Evolutionary conservation across 495 filamentous ascomycete species (phyloP).

Genomic region (Cudoniella acicularis): DNA sequence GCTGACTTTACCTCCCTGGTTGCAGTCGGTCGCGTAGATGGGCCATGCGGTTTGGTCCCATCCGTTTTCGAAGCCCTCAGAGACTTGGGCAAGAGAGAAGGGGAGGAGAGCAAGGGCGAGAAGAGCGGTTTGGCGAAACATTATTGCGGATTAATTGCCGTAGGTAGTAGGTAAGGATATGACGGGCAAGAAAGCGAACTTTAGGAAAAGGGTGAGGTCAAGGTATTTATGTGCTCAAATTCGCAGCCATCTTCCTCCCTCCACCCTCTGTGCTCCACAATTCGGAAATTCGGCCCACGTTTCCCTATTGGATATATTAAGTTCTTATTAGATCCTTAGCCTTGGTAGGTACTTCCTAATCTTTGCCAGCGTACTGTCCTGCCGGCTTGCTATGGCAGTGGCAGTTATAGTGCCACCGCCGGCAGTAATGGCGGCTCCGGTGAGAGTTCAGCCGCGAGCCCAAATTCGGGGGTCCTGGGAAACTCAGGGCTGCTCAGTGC

Average conservation of each 20-base stretch:
- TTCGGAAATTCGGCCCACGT: conserved; percentile 2
- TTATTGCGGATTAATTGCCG: conserved; percentile 28
- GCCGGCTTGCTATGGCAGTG: not conserved
- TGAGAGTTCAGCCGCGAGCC: not conserved
- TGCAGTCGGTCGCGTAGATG: conserved; percentile 52
- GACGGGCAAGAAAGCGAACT: conserved; percentile 12
- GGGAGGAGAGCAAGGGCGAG: conserved; percentile 43
- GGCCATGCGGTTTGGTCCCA: conserved; percentile 52
- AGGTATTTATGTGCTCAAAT: conserved; percentile 29
- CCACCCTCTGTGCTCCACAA: not conserved
- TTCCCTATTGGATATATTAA: conserved; percentile 11
- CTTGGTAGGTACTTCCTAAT: not conserved
- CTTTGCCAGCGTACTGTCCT: not conserved
- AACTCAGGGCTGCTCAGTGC: not conserved
- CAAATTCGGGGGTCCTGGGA: not conserved
- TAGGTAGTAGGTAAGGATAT: conserved; percentile 10
- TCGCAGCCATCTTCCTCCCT: conserved; percentile 13
- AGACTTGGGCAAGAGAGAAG: conserved; percentile 44
- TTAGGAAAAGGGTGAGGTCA: conserved; percentile 15
- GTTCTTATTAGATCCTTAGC: not conserved
- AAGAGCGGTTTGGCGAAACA: conserved; percentile 42
- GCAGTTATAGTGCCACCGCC: not conserved
- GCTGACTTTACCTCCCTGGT: conserved; percentile 49
- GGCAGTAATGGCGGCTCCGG: not conserved
- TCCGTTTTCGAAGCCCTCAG: conserved; percentile 51